Conservation (phyloP, 176 grass and related monocot genomes). For the Oryza glumipatula region DNA sequence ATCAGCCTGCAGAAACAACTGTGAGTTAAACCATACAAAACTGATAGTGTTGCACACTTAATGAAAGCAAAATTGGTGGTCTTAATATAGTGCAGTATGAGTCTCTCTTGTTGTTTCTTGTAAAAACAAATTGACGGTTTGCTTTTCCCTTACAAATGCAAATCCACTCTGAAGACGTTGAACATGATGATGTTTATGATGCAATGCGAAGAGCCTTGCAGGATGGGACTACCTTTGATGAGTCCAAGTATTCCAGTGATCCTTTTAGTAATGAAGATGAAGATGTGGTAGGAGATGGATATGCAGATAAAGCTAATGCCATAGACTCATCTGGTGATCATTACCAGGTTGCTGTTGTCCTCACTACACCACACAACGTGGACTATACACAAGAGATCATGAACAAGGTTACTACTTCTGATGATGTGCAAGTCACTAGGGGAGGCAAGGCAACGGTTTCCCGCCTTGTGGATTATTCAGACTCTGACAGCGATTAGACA, state of each 20-base stretch:
- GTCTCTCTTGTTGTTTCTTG: too few species aligned
- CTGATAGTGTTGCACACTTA: neutral
- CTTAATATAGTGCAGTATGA: neutral
- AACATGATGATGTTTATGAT: neutral
- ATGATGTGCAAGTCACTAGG: neutral
- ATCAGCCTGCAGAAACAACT: neutral
- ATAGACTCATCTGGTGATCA: neutral
- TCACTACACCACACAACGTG: neutral
- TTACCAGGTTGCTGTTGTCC: neutral
- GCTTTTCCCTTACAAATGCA: neutral
- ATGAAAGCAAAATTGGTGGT: too few species aligned
- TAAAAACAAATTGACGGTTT: too few species aligned
- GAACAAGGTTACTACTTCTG: neutral
- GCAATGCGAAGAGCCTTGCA: conserved; percentile 36
- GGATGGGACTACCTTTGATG: neutral
- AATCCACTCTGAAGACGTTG: neutral
- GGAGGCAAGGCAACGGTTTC: neutral
- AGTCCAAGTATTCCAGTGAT: neutral
- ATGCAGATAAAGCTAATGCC: too few species aligned
- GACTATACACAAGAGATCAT: neutral
- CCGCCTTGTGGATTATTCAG: conserved; percentile 33
- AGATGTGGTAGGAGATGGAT: neutral
- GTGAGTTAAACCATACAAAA: conserved; percentile 9
- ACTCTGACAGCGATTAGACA: conserved; percentile 8
- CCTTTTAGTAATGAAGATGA: neutral